Conservation (phyloP, 31 red algal species). For the Odonthalia washingtoniensis region DNA sequence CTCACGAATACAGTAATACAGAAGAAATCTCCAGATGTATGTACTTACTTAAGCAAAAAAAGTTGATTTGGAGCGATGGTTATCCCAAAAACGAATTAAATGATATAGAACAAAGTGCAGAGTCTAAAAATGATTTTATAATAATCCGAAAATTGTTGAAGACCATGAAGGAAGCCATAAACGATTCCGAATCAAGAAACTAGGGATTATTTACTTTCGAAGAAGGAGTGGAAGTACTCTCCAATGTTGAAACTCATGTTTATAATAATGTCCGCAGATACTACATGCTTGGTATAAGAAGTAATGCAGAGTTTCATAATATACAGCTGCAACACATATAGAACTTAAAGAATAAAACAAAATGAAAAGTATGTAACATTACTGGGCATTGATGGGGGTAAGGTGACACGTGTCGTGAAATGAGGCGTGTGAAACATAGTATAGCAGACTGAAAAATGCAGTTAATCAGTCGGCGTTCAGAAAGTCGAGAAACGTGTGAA, state of each 20-base stretch:
- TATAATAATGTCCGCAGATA: neutral
- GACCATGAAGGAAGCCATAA: neutral
- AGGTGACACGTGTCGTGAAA: constrained; percentile 3
- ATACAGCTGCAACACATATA: neutral
- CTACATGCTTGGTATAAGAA: neutral
- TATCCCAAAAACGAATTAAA: neutral
- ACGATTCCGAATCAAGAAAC: neutral
- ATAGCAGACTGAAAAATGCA: neutral
- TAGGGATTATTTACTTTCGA: neutral
- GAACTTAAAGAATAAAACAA: constrained; percentile 1
- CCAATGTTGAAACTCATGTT: neutral
- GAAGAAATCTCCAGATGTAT: neutral
- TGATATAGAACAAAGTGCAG: neutral
- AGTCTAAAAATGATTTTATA: neutral
- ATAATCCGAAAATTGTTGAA: neutral
- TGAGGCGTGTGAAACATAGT: neutral
- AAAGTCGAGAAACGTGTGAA: neutral
- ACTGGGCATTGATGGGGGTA: constrained; percentile 39
- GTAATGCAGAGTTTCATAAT: neutral
- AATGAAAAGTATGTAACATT: neutral
- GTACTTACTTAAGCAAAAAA: too few species aligned
- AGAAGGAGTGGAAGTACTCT: neutral
- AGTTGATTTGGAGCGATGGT: neutral
- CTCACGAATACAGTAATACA: neutral
- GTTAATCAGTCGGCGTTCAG: neutral